Percentiles rank a stretch among this genome's conserved stretches.
Conservation (phyloP, 345 rosid genomes). For the Ceriops tagal region DNA sequence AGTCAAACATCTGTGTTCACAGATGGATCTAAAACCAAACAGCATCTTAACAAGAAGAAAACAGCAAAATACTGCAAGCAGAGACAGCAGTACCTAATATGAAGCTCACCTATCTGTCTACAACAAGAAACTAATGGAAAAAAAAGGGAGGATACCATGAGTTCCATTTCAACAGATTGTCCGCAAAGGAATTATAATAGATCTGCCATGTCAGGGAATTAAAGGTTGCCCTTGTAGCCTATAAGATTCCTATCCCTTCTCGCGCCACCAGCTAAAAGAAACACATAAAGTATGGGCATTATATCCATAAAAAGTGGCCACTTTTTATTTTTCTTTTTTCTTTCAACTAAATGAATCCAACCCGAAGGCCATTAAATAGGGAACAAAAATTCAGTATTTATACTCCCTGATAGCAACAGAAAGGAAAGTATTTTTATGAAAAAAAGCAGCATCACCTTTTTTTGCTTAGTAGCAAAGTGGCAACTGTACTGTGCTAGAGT, state of each 20-base stretch:
- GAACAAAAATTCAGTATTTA: not conserved
- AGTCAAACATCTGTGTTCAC: slow-evolving; percentile 15
- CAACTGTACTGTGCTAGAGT: not conserved
- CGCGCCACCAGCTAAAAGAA: slow-evolving; percentile 7
- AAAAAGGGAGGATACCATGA: not conserved
- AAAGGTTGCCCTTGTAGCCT: slow-evolving; percentile 8
- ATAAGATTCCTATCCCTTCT: slow-evolving; percentile 6
- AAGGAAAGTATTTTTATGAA: not conserved
- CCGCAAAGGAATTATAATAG: slow-evolving; percentile 30
- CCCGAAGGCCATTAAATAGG: not conserved
- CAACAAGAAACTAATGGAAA: not conserved
- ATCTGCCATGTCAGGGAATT: slow-evolving; percentile 30
- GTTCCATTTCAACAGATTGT: not conserved
- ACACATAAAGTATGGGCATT: not conserved
- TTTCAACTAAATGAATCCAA: not conserved
- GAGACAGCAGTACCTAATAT: not conserved
- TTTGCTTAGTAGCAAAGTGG: not conserved
- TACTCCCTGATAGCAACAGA: slow-evolving; percentile 32
- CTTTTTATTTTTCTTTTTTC: not conserved
- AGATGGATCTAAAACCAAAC: slow-evolving; percentile 14
- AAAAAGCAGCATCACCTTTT: not conserved
- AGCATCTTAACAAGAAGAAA: too few species aligned
- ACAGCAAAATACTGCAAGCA: too few species aligned
- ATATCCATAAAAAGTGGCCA: not conserved
- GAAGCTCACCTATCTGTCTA: not conserved